phyloP scores from a whole-genome alignment of 257 asterid species.

The Cordia subcordata region DNA sequence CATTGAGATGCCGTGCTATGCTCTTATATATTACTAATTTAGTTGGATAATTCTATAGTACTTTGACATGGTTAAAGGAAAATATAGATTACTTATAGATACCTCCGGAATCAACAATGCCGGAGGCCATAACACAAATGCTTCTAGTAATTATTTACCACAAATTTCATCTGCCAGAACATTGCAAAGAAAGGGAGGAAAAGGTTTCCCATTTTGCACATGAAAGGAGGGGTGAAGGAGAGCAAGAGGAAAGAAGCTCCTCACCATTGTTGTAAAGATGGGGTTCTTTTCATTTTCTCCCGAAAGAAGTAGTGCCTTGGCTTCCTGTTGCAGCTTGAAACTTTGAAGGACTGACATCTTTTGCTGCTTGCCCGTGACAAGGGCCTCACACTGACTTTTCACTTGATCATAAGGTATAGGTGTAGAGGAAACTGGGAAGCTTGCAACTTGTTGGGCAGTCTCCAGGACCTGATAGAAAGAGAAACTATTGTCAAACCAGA shows the following conservation, averaged over 20 bases:
- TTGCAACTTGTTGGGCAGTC: slow-evolving; percentile 46
- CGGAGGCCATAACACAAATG: too few relatives aligned
- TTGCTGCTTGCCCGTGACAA: slow-evolving; percentile 44
- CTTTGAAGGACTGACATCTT: slow-evolving; percentile 43
- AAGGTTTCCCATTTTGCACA: too few relatives aligned
- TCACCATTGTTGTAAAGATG: slow-evolving; percentile 18
- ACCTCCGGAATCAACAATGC: too few relatives aligned
- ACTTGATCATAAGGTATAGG: slow-evolving; percentile 49
- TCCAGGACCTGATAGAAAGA: slow-evolving; percentile 31
- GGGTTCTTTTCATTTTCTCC: slow-evolving; percentile 23
- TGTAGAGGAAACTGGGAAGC: slow-evolving; percentile 36
- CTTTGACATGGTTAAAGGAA: too few relatives aligned
- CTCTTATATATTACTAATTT: background rate
- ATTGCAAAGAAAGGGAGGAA: too few relatives aligned
- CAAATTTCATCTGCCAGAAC: too few relatives aligned
- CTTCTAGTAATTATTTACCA: too few relatives aligned
- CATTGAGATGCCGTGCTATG: too few relatives aligned
- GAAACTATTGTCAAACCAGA: background rate
- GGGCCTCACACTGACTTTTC: slow-evolving; percentile 46
- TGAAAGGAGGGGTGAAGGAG: too few relatives aligned
- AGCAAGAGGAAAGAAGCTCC: slow-evolving; percentile 2
- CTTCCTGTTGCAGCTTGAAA: slow-evolving; percentile 38
- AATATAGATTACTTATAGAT: too few relatives aligned
- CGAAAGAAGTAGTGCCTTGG: slow-evolving; percentile 17
- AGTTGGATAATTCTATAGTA: background rate